Evolutionary conservation across 2,329 filamentous ascomycete species (phyloP).

Genomic region (Fusarium algeriense): DNA sequence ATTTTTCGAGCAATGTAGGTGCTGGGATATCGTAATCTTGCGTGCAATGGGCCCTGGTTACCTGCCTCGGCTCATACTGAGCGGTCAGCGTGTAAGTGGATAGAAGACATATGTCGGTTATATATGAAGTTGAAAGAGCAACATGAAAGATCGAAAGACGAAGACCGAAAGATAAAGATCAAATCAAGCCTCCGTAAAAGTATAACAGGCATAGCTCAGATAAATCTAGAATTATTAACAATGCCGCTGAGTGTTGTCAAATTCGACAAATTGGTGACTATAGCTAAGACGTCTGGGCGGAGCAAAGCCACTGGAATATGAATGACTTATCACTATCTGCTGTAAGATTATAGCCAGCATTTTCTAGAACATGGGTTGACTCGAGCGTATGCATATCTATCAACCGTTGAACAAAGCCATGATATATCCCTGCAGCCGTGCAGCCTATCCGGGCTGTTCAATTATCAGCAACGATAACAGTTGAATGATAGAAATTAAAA

Average conservation of each 20-base stretch:
- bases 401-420: conserved; percentile 15
- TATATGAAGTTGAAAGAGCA: background rate
- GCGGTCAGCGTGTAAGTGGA: conserved; percentile 20
- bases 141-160: background rate
- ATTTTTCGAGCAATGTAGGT: background rate
- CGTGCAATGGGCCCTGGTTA: background rate
- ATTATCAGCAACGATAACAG: conserved; percentile 17
- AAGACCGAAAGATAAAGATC: background rate
- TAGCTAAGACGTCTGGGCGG: background rate
- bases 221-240: background rate
- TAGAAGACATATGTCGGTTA: background rate
- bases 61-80: conserved; percentile 11
- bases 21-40: background rate
- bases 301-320: conserved; percentile 12
- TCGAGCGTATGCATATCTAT: background rate
- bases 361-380: conserved; percentile 2
- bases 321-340: background rate
- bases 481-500: background rate
- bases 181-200: no score
- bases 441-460: conserved; percentile 16
- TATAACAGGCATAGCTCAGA: background rate
- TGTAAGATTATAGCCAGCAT: background rate
- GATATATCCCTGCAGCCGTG: conserved; percentile 3
- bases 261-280: background rate
- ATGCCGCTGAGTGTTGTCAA: background rate